Evolutionary conservation across 2,329 filamentous ascomycete genomes (phyloP), one percentile per base, ranked within the genome.

Genomic region (Penicillium sp.): DNA sequence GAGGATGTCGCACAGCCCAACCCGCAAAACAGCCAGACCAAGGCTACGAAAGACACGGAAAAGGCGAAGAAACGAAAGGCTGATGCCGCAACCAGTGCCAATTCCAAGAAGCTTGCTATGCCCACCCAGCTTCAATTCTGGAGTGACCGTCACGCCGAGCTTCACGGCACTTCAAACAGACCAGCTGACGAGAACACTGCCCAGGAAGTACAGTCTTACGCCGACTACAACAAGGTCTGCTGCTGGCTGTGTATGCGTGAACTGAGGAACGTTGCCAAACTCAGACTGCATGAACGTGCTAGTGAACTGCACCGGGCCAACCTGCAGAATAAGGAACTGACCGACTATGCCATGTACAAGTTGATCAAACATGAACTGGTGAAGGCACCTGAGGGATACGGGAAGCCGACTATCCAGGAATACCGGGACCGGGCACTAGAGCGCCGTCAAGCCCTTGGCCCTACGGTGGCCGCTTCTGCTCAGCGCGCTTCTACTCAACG

Each of bases 61-160:
- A 80, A 78, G 47, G 64, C 64, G 10, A 80, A 78, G 60, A 78
- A 79, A 57, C 67, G 77, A 56, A 80, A 81, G 57, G 73, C 77
- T 1, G 77, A 79, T n/a, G 58, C 66, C 5, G 64, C 71, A 3
- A 67, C 70, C 16, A 74, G 47, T 48, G 65, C 67, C 32, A 68
- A 61, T 5, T 58, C 65, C 8, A 77, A 77, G 59, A 79, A 79
- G 52, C 66, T 84, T 61, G 76, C 80, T 7, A 79, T 87, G 47
- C 82, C 85, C 3, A 84, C 86, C 1, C 86, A 89, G 70, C 77
- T 90, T 43, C 85, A 89, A 69, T 88, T 87, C 69, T 90, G 87
- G 87, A 84, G 85, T 46, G 85, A 88, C 64, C 84, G 86, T 47
- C 86, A 88, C 65, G 86, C 86, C 1, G 86, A 90, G 64, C 75